Evolutionary conservation across 2,329 filamentous ascomycete species (phyloP).

Genomic region (Balansia obtecta): DNA sequence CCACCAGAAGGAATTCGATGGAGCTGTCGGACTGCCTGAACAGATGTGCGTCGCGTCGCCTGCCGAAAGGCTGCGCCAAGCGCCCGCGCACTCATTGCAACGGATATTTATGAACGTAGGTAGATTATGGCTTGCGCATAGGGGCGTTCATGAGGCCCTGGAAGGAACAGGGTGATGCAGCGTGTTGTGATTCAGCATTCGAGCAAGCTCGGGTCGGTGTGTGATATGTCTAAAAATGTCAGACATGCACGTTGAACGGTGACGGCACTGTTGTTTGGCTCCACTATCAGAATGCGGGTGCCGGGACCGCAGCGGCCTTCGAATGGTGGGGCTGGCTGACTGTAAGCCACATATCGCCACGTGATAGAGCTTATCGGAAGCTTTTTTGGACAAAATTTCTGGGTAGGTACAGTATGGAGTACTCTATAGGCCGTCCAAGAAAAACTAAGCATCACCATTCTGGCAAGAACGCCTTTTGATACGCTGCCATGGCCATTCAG

Average conservation of each 20-base stretch:
- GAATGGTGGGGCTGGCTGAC: neutral
- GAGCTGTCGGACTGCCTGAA: slow-evolving; percentile 47
- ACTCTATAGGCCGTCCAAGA: slow-evolving; percentile 9
- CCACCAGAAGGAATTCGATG: slow-evolving; percentile 57
- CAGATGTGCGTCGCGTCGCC: slow-evolving; percentile 47
- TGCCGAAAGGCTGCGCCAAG: slow-evolving; percentile 61
- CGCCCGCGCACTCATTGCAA: slow-evolving; percentile 23
- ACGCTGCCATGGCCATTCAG: slow-evolving; percentile 69
- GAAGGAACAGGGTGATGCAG: neutral
- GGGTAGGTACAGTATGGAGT: slow-evolving; percentile 6
- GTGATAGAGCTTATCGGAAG: slow-evolving; percentile 14
- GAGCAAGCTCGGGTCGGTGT: neutral
- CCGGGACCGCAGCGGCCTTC: too few relatives aligned
- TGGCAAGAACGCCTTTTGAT: neutral
- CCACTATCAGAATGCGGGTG: neutral
- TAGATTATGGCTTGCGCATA: slow-evolving; percentile 1
- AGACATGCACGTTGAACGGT: neutral
- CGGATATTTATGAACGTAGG: neutral
- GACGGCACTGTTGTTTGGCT: neutral
- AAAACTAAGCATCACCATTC: neutral
- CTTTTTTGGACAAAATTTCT: slow-evolving; percentile 22
- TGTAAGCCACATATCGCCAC: slow-evolving; percentile 3
- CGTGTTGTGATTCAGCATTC: neutral
- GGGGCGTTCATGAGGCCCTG: neutral
- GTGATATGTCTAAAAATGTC: neutral